A percentile compares a stretch with the other conserved stretches of the same genome.
These are phyloP conservation scores for Didymella sp. DNA, from an alignment of 2,329 filamentous ascomycete species.

Conservation along the genomic window DNA sequence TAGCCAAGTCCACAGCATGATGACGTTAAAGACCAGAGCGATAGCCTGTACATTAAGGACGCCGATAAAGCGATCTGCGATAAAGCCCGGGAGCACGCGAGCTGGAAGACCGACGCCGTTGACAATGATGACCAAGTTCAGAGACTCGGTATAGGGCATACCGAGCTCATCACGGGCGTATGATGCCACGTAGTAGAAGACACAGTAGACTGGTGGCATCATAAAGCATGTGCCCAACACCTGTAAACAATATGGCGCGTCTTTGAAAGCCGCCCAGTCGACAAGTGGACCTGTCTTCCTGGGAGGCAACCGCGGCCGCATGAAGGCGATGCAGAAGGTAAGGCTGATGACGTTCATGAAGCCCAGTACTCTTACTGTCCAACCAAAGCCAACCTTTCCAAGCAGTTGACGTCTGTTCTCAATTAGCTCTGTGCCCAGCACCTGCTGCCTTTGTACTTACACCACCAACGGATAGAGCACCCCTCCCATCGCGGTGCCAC, in stretches of 20 bases:
- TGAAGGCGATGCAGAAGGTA: constrained; percentile 47
- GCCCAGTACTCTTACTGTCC: constrained; percentile 50
- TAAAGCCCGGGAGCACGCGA: constrained; percentile 60
- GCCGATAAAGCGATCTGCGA: constrained; percentile 64
- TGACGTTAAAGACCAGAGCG: constrained; percentile 51
- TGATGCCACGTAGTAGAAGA: constrained; percentile 35
- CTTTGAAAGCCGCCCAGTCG: constrained; percentile 64
- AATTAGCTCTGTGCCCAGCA: neutral
- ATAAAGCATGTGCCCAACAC: constrained; percentile 54
- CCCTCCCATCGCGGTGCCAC: constrained; percentile 67
- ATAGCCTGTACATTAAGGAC: constrained; percentile 68
- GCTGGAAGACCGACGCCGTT: constrained; percentile 63
- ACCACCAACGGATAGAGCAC: constrained; percentile 65
- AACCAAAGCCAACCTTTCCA: constrained; percentile 43
- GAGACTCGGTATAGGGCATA: constrained; percentile 59
- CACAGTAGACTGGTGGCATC: constrained; percentile 62
- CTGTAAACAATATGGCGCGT: constrained; percentile 62
- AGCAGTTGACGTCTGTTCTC: constrained; percentile 54
- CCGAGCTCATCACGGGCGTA: constrained; percentile 51
- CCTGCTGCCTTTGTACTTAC: constrained; percentile 13
- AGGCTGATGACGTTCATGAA: constrained; percentile 51
- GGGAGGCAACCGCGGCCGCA: constrained; percentile 58
- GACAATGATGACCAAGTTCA: constrained; percentile 63
- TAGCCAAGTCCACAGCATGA: constrained; percentile 64
- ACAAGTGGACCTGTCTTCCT: constrained; percentile 60